phyloP scores from a whole-genome alignment of 495 filamentous ascomycete genomes.

The Xylaria scruposa region DNA sequence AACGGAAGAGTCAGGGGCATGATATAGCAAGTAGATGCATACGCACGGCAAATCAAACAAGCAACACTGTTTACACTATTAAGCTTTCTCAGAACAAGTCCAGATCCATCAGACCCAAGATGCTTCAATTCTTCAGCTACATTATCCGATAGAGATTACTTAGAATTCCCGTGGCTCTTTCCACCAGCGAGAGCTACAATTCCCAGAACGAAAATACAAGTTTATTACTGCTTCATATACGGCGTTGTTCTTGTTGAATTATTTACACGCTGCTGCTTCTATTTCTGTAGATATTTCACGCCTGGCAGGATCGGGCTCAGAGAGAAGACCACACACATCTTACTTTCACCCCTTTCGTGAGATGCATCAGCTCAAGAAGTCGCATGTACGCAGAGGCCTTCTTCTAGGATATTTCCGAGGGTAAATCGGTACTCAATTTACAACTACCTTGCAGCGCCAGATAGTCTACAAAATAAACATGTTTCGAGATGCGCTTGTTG shows the following conservation, averaged over 20 bases:
- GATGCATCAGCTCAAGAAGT: not conserved
- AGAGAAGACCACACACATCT: not conserved
- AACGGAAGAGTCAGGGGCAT: not conserved
- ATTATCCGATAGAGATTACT: not conserved
- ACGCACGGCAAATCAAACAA: not conserved
- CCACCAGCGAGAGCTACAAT: not conserved
- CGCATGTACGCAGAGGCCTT: not conserved
- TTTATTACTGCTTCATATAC: not conserved
- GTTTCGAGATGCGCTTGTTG: too few species aligned
- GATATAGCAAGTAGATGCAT: not conserved
- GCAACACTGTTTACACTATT: not conserved
- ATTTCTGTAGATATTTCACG: not conserved
- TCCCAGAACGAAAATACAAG: not conserved
- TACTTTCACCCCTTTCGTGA: not conserved
- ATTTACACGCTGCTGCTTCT: not conserved
- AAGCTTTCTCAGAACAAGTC: not conserved
- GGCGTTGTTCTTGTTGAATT: not conserved
- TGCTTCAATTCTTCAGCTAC: not conserved
- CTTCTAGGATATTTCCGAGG: not conserved
- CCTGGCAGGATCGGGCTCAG: not conserved
- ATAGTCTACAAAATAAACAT: too few species aligned
- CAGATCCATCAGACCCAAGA: not conserved
- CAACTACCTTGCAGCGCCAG: too few species aligned
- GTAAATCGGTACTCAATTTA: too few species aligned
- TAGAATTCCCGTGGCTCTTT: not conserved